phyloP scores from a whole-genome alignment of 2,329 filamentous ascomycete genomes.

The Fusarium pseudoanthophilum region DNA sequence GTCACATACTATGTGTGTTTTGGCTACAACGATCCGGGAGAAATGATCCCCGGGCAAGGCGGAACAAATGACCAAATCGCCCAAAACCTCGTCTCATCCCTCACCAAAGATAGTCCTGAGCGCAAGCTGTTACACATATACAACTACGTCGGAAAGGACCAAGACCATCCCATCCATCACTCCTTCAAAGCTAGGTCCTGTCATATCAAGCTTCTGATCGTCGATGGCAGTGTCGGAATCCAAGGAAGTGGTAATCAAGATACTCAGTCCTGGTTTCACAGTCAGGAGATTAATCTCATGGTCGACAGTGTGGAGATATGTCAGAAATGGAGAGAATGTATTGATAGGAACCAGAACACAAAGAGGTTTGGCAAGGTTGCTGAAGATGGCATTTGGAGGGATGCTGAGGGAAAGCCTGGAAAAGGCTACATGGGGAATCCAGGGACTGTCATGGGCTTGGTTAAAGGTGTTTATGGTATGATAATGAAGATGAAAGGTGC shows the following conservation, averaged over 20 bases:
- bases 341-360: constrained; percentile 76
- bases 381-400: constrained; percentile 36
- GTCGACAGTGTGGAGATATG: constrained; percentile 73
- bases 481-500: constrained; percentile 24
- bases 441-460: constrained; percentile 8
- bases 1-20: constrained; percentile 79
- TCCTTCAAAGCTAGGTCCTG: constrained; percentile 73
- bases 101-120: constrained; percentile 58
- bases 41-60: constrained; percentile 79
- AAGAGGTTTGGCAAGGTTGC: constrained; percentile 61
- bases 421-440: constrained; percentile 36
- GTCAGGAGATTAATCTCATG: constrained; percentile 81
- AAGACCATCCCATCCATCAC: constrained; percentile 73
- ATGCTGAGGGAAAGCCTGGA: constrained; percentile 16
- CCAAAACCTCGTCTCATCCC: constrained; percentile 64
- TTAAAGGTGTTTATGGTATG: constrained; percentile 33
- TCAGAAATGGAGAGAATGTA: constrained; percentile 68
- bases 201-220: constrained; percentile 82
- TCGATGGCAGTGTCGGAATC: constrained; percentile 74
- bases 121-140: constrained; percentile 63
- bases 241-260: constrained; percentile 84
- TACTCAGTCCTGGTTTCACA: constrained; percentile 82
- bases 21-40: constrained; percentile 82
- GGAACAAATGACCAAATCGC: constrained; percentile 80
- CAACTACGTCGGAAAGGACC: constrained; percentile 81